A percentile compares a stretch with the other conserved stretches of the same genome.
Evolutionary conservation across 116 monocot species (phyloP).

Genomic region (Cymodocea nodosa): DNA sequence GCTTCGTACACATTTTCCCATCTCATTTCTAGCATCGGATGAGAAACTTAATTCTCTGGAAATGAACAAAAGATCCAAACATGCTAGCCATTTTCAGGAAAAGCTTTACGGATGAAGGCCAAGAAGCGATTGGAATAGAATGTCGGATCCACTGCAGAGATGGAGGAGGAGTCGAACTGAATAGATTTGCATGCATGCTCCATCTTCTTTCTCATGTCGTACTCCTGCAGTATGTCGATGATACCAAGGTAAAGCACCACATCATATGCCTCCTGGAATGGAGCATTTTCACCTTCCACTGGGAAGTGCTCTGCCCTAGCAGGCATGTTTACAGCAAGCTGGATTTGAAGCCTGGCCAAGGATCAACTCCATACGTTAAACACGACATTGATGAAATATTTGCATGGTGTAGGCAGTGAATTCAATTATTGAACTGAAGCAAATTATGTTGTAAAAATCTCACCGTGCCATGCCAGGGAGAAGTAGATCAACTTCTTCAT

Average conservation of each 20-base stretch:
- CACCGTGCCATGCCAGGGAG: conserved; percentile 95
- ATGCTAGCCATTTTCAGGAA: conserved; percentile 35
- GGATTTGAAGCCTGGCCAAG: conserved; percentile 64
- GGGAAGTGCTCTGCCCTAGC: conserved; percentile 67
- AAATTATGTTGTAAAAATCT: background rate
- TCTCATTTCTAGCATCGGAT: no score
- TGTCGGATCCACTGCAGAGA: conserved; percentile 74
- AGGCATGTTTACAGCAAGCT: conserved; percentile 95
- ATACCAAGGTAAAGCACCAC: conserved; percentile 88
- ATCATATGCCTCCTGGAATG: conserved; percentile 66
- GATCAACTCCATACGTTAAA: background rate
- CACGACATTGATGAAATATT: no score
- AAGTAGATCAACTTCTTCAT: conserved; percentile 92
- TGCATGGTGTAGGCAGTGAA: background rate
- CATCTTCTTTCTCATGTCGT: conserved; percentile 73
- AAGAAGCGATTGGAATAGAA: conserved; percentile 75
- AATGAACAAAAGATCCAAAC: no score
- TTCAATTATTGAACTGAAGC: no score
- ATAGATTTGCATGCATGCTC: conserved; percentile 87
- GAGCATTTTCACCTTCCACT: conserved; percentile 15
- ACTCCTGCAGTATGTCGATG: conserved; percentile 84
- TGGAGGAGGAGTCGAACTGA: conserved; percentile 71
- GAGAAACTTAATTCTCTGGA: no score
- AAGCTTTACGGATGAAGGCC: conserved; percentile 52
- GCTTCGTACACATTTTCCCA: no score